These are phyloP conservation scores for Kwoniella sp. DNA, from an alignment of 768 basidiomycete species.

Conservation along the genomic window DNA sequence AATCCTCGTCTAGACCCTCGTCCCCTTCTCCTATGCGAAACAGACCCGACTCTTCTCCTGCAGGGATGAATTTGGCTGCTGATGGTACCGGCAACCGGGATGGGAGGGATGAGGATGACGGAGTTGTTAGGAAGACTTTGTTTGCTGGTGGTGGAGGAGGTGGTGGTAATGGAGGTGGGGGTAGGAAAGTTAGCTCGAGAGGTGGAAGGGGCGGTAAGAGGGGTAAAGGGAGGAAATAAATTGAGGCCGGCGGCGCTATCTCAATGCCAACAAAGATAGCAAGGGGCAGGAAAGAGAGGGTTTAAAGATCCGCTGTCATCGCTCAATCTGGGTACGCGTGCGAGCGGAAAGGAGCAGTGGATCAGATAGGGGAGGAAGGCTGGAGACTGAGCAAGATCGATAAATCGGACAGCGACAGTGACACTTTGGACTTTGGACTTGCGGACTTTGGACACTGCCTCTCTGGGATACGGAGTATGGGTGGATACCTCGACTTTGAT, in stretches of 20 bases:
- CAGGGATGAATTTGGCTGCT: not conserved
- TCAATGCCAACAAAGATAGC: no score
- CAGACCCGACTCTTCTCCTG: not conserved
- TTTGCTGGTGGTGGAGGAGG: slow-evolving; percentile 21
- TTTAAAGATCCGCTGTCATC: no score
- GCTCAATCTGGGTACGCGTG: no score
- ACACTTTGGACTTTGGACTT: no score
- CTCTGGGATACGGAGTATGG: no score
- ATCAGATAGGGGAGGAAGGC: no score
- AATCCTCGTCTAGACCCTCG: slow-evolving; percentile 22
- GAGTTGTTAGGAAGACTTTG: slow-evolving; percentile 26
- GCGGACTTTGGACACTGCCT: no score
- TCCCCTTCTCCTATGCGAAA: slow-evolving; percentile 12
- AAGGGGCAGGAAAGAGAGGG: not conserved
- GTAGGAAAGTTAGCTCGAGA: slow-evolving; percentile 13
- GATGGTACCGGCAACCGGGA: slow-evolving; percentile 8
- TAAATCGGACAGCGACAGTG: no score
- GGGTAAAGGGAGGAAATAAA: slow-evolving; percentile 20
- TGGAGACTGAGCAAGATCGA: no score
- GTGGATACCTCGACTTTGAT: no score
- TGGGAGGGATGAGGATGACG: slow-evolving; percentile 18
- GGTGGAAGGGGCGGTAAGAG: slow-evolving; percentile 22
- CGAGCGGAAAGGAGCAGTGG: no score
- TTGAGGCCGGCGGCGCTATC: no score
- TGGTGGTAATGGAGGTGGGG: slow-evolving; percentile 1